Evolutionary conservation across 176 grass and related monocot genomes (phyloP), one percentile per base, ranked within the genome.

Genomic region (Hordeum vulgare): DNA sequence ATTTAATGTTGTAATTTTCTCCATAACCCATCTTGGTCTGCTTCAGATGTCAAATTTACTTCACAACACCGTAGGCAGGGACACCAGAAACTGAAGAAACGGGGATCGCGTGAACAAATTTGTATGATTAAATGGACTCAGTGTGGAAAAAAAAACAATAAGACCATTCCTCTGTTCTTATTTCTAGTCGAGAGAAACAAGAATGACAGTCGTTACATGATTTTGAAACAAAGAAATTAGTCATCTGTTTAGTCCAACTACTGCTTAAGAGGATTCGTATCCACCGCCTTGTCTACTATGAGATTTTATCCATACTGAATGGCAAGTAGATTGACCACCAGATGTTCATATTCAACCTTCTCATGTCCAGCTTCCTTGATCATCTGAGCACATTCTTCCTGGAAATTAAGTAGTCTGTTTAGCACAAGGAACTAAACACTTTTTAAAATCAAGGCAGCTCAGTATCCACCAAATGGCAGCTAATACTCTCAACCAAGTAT

Each of bases 321-420:
- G 29, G 29, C 29, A 31, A 31, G 29, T 31, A 31, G 29, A 31
- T 3, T 31, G 29, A 31, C 29, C 29, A 31, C 3, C 29, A 31
- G 29, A 77, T 98, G 95, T 78, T 98, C 96, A 26, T 95, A 98
- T 62, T 95, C 87, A 21, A 95, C 96, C 53, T 88, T 86, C 79
- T 93, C 79, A 80, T 95, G 95, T 80, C 90, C 96, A 1, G 96
- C 90, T 86, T 95, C 91, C 28, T 86, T 85, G 56, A 98, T 98
- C 96, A 95, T 93, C 71, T 78, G 88, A 76, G 90, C 92, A 72
- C 94, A 93, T 35, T 84, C 89, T 26, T 93, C 90, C 95, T 97
- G 82, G 20, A 76, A 66, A 53, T 44, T 24, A 80, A 37, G 62
- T 57, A 39, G 45, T 37, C 66, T 64, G 70, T 72, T 76, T 51